phyloP scores from a whole-genome alignment of 495 filamentous ascomycete genomes.

The Parmelia sp. region DNA sequence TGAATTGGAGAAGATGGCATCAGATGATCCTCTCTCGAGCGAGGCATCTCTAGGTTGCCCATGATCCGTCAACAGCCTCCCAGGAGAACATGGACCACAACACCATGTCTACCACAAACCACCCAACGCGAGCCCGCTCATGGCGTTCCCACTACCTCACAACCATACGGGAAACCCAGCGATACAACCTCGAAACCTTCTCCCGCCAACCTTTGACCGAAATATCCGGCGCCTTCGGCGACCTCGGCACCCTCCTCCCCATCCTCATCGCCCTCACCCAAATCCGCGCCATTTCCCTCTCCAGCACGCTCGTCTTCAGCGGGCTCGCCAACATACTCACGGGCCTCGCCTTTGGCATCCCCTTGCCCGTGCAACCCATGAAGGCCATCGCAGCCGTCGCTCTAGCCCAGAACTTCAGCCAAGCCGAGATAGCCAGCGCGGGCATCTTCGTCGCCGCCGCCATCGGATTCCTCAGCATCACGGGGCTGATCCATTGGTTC shows the following conservation, averaged over 20 bases:
- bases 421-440: conserved; percentile 63
- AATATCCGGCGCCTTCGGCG: conserved; percentile 83
- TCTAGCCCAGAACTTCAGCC: conserved; percentile 58
- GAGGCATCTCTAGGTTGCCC: not conserved
- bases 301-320: conserved; percentile 79
- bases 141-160: conserved; percentile 9
- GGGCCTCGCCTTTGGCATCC: conserved; percentile 75
- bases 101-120: not conserved
- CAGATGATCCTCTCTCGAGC: not conserved
- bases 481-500: conserved; percentile 65
- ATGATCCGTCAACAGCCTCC: not conserved
- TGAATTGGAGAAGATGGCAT: not conserved
- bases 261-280: conserved; percentile 76
- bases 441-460: conserved; percentile 68
- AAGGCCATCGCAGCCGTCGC: conserved; percentile 88
- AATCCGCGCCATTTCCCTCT: conserved; percentile 67
- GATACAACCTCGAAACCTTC: conserved; percentile 47
- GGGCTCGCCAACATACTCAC: conserved; percentile 81
- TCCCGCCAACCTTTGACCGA: conserved; percentile 60
- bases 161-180: conserved; percentile 3
- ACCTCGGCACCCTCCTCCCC: conserved; percentile 85
- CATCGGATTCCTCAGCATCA: conserved; percentile 69
- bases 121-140: not conserved
- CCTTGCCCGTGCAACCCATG: conserved; percentile 82
- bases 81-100: not conserved